Conservation (phyloP, 1,284 basidiomycete species). For the Irpex lacteus region DNA sequence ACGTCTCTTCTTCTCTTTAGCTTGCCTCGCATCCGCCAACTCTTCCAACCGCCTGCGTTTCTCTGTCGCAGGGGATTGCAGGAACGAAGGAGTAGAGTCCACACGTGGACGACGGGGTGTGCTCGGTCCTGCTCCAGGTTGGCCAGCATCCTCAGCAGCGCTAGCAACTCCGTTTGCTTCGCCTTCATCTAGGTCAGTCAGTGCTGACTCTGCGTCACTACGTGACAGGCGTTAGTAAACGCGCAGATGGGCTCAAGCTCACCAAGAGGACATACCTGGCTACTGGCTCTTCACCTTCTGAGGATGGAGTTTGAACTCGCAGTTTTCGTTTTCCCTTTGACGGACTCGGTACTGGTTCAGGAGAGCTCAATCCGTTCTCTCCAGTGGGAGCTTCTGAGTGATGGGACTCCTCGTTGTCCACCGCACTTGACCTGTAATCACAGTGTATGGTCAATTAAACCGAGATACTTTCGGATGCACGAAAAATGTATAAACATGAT, state of each 20-base stretch:
- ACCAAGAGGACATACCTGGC: background rate
- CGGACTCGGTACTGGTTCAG: background rate
- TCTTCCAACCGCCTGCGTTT: constrained; percentile 37
- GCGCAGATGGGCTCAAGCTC: too few relatives aligned
- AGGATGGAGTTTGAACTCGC: background rate
- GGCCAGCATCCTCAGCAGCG: background rate
- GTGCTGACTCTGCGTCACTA: background rate
- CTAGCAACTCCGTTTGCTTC: background rate
- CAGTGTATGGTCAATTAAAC: background rate
- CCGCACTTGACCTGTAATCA: background rate
- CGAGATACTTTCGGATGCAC: too few relatives aligned
- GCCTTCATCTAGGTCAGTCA: background rate
- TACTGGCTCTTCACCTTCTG: background rate
- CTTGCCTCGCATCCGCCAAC: constrained; percentile 26
- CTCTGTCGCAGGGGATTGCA: constrained; percentile 31
- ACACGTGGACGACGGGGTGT: background rate
- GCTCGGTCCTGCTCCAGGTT: background rate
- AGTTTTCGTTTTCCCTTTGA: background rate
- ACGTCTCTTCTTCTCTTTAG: background rate
- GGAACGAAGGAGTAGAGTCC: constrained; percentile 22
- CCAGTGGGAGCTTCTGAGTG: background rate
- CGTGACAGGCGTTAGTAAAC: too few relatives aligned
- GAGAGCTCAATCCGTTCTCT: background rate
- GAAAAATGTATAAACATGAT: background rate
- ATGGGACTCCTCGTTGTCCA: background rate